phyloP scores from a whole-genome alignment of 768 basidiomycete species.

The Termitomyces sp. region DNA sequence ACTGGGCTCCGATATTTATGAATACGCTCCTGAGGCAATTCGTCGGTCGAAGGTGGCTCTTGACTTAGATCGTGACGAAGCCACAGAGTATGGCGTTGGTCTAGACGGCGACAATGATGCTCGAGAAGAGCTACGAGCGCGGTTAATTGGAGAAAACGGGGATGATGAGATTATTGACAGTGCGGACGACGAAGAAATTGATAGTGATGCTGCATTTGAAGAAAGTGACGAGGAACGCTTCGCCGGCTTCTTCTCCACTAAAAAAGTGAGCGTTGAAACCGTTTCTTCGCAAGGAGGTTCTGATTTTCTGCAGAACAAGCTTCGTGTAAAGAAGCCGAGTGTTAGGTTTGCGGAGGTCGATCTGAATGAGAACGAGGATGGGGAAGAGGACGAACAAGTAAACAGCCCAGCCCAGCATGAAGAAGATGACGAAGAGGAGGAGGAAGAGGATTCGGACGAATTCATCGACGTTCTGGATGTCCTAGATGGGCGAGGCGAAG shows the following conservation, averaged over 20 bases:
- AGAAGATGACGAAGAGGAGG: slow-evolving; percentile 36
- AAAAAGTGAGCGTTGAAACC: slow-evolving; percentile 31
- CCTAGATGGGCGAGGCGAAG: slow-evolving; percentile 57
- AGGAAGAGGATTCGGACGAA: slow-evolving; percentile 48
- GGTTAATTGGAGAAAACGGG: slow-evolving; percentile 48
- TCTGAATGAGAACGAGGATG: slow-evolving; percentile 55
- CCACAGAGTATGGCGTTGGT: slow-evolving; percentile 33
- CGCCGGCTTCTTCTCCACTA: slow-evolving; percentile 52
- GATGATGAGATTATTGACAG: slow-evolving; percentile 55
- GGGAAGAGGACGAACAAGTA: slow-evolving; percentile 15
- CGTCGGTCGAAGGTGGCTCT: slow-evolving; percentile 50
- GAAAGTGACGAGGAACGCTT: slow-evolving; percentile 79
- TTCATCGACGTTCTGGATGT: slow-evolving; percentile 65
- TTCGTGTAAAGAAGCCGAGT: slow-evolving; percentile 22
- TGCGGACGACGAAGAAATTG: slow-evolving; percentile 82
- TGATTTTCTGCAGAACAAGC: slow-evolving; percentile 14
- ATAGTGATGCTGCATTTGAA: slow-evolving; percentile 81
- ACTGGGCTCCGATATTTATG: slow-evolving; percentile 56
- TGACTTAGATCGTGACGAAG: slow-evolving; percentile 57
- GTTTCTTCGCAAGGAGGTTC: not conserved
- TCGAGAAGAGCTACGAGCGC: slow-evolving; percentile 34
- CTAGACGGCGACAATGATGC: slow-evolving; percentile 41
- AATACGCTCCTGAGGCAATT: slow-evolving; percentile 49
- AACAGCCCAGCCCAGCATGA: slow-evolving; percentile 35
- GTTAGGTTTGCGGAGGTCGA: slow-evolving; percentile 56